These are phyloP conservation scores for Populus alba DNA, from an alignment of 345 rosid species.

Conservation along the genomic window DNA sequence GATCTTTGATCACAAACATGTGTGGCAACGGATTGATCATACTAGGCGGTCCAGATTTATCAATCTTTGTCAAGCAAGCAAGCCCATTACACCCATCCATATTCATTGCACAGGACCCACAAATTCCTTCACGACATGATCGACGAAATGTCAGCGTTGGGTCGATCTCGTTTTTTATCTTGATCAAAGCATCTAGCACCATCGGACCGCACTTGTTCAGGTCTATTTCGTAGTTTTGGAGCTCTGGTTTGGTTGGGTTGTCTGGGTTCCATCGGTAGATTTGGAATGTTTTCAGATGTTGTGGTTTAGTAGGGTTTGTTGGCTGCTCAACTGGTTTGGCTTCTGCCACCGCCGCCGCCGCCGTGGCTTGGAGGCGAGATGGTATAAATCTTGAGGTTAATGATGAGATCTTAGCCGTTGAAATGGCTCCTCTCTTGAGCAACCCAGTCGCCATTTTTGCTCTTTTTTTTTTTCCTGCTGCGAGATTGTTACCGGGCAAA, in stretches of 20 bases:
- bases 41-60: slow-evolving; percentile 28
- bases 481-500: not conserved
- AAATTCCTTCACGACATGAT: slow-evolving; percentile 95
- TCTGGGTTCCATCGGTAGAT: slow-evolving; percentile 96
- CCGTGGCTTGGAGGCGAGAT: slow-evolving; percentile 47
- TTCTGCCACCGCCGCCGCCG: slow-evolving; percentile 44
- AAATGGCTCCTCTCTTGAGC: slow-evolving; percentile 12
- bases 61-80: slow-evolving; percentile 85
- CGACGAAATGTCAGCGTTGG: slow-evolving; percentile 90
- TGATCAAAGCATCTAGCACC: slow-evolving; percentile 92
- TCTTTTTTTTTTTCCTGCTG: not conserved
- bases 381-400: slow-evolving; percentile 35
- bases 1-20: slow-evolving; percentile 92
- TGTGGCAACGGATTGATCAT: slow-evolving; percentile 82
- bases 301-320: too few species aligned
- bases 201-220: slow-evolving; percentile 92
- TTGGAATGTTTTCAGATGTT: slow-evolving; percentile 60
- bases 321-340: slow-evolving; percentile 14
- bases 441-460: slow-evolving; percentile 18
- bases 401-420: slow-evolving; percentile 5
- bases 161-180: slow-evolving; percentile 96
- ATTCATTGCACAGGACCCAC: slow-evolving; percentile 97
- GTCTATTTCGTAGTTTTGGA: slow-evolving; percentile 66
- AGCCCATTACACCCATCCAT: slow-evolving; percentile 94
- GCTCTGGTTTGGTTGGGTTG: slow-evolving; percentile 65